phyloP scores from a whole-genome alignment of 2,329 filamentous ascomycete genomes.

The Venturiaceae sp. region DNA sequence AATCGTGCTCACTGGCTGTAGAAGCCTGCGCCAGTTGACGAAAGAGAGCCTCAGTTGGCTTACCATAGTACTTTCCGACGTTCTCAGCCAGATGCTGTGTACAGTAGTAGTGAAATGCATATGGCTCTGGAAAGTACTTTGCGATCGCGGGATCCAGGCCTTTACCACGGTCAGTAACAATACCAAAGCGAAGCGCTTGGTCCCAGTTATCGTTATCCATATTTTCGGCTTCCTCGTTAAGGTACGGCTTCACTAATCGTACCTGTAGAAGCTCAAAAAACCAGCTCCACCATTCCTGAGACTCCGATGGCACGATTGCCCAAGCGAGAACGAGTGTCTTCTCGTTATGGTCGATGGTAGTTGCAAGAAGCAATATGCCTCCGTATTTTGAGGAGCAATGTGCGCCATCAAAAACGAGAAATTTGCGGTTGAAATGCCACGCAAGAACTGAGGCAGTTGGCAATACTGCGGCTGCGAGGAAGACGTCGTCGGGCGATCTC shows the following conservation, averaged over 20 bases:
- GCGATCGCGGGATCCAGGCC: neutral
- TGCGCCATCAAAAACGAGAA: neutral
- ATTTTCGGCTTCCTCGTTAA: neutral
- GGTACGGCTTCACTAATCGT: neutral
- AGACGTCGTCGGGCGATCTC: too few species aligned
- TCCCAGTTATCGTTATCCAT: too few species aligned
- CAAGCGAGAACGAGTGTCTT: neutral
- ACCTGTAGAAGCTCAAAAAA: neutral
- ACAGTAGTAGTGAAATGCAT: neutral
- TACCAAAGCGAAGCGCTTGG: too few species aligned
- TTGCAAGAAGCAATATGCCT: neutral
- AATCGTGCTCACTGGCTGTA: neutral
- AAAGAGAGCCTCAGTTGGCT: neutral
- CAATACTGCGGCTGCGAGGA: neutral
- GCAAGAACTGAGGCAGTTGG: neutral
- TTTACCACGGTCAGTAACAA: neutral
- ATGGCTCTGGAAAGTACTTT: neutral
- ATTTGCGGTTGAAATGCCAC: neutral
- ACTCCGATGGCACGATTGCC: neutral
- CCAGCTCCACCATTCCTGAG: neutral
- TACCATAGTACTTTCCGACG: neutral
- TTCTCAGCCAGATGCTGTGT: neutral
- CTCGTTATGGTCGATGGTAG: neutral
- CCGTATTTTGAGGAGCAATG: neutral
- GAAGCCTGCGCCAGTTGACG: neutral